A percentile compares a stretch with the other conserved stretches of the same genome.
Conservation (phyloP, 1,284 basidiomycete genomes). For the Athelia sp. region DNA sequence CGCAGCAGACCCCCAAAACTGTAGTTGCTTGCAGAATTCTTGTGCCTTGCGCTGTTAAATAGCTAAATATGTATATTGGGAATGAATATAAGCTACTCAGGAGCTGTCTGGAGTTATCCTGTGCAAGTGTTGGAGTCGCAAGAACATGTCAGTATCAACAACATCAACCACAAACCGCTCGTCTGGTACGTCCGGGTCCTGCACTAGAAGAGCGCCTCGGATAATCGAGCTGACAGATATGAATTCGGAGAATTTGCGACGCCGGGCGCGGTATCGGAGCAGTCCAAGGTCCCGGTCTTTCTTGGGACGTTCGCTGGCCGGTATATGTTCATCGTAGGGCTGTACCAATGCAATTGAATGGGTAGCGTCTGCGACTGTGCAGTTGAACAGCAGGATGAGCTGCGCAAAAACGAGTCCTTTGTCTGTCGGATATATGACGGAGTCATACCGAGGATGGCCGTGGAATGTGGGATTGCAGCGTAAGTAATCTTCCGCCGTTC, state of each 20-base stretch:
- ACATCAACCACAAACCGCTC: conserved; percentile 21
- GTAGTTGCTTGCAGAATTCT: no score
- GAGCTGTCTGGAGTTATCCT: no score
- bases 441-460: conserved; percentile 21
- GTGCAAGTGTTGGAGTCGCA: conserved; percentile 12
- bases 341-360: conserved; percentile 20
- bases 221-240: conserved; percentile 19
- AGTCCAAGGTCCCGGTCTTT: conserved; percentile 18
- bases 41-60: no score
- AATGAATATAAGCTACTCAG: no score
- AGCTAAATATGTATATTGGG: no score
- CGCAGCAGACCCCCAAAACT: no score
- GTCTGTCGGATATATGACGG: conserved; percentile 15
- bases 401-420: conserved; percentile 16
- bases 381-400: conserved; percentile 20
- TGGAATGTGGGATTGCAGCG: conserved; percentile 25
- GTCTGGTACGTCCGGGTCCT: conserved; percentile 1
- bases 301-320: no score
- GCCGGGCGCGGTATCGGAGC: conserved; percentile 11
- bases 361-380: conserved; percentile 8
- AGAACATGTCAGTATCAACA: conserved; percentile 22
- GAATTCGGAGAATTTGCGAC: conserved; percentile 10
- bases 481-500: conserved; percentile 16
- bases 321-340: conserved; percentile 11
- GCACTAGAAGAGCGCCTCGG: conserved; percentile 17